phyloP scores from a whole-genome alignment of 257 asterid species.

The Echites panduratus region DNA sequence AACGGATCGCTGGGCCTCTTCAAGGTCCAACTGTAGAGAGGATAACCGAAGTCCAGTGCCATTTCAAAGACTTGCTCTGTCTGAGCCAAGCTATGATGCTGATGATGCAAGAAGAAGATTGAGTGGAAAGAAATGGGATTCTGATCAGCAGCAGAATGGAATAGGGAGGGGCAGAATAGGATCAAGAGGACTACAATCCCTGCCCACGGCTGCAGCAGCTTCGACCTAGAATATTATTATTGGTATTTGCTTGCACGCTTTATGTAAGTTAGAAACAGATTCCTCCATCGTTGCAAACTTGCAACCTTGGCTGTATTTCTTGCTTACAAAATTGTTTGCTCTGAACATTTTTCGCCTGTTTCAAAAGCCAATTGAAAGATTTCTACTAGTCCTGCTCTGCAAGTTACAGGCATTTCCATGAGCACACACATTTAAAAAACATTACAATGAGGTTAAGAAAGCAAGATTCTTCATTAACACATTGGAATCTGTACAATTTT shows the following conservation, averaged over 20 bases:
- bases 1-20: conserved; percentile 53
- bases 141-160: conserved; percentile 38
- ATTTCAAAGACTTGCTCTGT: conserved; percentile 28
- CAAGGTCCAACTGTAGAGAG: conserved; percentile 38
- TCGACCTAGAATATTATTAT: conserved; percentile 8
- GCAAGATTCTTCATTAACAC: too few species aligned
- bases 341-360: conserved; percentile 6
- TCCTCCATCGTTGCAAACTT: conserved; percentile 35
- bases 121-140: conserved; percentile 35
- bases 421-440: too few species aligned
- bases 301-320: conserved; percentile 29
- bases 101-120: conserved; percentile 31
- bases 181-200: conserved; percentile 21
- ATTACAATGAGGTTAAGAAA: neutral
- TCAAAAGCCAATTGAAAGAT: conserved; percentile 12
- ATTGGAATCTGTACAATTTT: too few species aligned
- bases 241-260: conserved; percentile 1
- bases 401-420: neutral
- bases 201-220: conserved; percentile 23
- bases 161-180: conserved; percentile 38
- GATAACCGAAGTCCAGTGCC: conserved; percentile 34
- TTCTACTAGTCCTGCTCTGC: neutral
- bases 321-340: conserved; percentile 14
- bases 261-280: conserved; percentile 13
- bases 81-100: conserved; percentile 26